These are phyloP conservation scores for Artemisia tridentata DNA, from an alignment of 129 eudicot species.

Conservation along the genomic window DNA sequence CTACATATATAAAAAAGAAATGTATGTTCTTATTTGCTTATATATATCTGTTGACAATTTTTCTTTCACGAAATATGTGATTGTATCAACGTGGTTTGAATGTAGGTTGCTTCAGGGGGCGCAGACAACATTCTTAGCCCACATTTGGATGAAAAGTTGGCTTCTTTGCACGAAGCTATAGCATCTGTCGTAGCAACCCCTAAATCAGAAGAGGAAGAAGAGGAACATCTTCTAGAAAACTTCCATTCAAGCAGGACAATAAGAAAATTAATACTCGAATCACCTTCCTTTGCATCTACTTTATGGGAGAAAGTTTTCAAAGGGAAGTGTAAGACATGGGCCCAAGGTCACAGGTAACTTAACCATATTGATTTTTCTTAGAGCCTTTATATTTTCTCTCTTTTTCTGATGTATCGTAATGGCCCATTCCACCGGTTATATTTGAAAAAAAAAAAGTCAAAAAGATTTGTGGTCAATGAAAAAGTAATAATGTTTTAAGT, in stretches of 20 bases:
- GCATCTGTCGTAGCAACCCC: slow-evolving; percentile 59
- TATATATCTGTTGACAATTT: too few relatives aligned
- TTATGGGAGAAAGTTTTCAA: slow-evolving; percentile 71
- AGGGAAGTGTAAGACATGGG: slow-evolving; percentile 74
- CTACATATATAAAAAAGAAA: too few relatives aligned
- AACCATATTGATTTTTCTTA: neutral
- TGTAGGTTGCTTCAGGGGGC: slow-evolving; percentile 89
- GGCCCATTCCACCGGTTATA: too few relatives aligned
- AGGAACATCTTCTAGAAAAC: slow-evolving; percentile 71
- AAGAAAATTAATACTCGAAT: slow-evolving; percentile 70
- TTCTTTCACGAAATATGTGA: neutral
- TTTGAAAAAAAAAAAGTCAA: too few relatives aligned
- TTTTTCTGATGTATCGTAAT: too few relatives aligned
- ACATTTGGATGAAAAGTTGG: slow-evolving; percentile 59
- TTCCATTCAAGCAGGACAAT: slow-evolving; percentile 87
- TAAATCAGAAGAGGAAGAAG: slow-evolving; percentile 56
- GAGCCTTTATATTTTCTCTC: neutral
- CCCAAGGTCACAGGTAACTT: slow-evolving; percentile 81
- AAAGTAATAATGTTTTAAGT: neutral
- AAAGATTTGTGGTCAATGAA: neutral
- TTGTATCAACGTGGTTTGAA: neutral
- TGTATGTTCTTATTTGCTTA: too few relatives aligned
- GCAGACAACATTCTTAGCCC: slow-evolving; percentile 69
- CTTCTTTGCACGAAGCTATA: slow-evolving; percentile 51
- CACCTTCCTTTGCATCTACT: slow-evolving; percentile 67